phyloP scores from a whole-genome alignment of 75 land plant genomes.

The Pseudotsuga menziesii region DNA sequence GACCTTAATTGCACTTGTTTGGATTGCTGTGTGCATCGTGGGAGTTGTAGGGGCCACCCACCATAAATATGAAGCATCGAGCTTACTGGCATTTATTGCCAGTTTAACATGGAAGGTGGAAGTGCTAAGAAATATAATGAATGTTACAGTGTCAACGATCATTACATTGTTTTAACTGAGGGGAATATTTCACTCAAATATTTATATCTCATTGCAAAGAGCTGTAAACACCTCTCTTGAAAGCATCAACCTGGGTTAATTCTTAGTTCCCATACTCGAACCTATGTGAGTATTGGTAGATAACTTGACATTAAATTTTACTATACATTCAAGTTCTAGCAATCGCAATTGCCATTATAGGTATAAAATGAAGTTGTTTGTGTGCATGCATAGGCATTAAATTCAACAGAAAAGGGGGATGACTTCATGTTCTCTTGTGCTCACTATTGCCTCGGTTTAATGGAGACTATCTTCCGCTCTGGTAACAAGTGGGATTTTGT shows the following conservation, averaged over 20 bases:
- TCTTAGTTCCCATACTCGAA: slow-evolving; percentile 68
- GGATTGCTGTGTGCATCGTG: slow-evolving; percentile 47
- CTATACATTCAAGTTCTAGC: background rate
- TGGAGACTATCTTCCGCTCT: slow-evolving; percentile 46
- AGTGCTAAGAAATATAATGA: slow-evolving; percentile 67
- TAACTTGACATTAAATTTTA: background rate
- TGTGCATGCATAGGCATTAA: slow-evolving; percentile 4
- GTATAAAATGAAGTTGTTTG: slow-evolving; percentile 32
- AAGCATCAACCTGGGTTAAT: slow-evolving; percentile 71
- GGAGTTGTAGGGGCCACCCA: slow-evolving; percentile 49
- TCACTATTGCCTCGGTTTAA: slow-evolving; percentile 56
- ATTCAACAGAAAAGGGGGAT: slow-evolving; percentile 44
- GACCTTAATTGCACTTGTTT: slow-evolving; percentile 27
- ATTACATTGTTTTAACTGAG: slow-evolving; percentile 47
- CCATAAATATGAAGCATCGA: slow-evolving; percentile 38
- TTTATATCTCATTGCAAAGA: slow-evolving; percentile 46
- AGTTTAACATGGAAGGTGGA: slow-evolving; percentile 68
- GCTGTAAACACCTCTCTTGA: slow-evolving; percentile 60
- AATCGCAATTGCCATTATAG: background rate
- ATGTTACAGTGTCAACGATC: slow-evolving; percentile 48
- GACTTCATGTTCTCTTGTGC: slow-evolving; percentile 92
- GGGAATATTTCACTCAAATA: slow-evolving; percentile 52
- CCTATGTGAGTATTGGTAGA: slow-evolving; percentile 24
- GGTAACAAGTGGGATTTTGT: slow-evolving; percentile 86
- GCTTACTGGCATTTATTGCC: slow-evolving; percentile 31